Evolutionary conservation across 441 rosid genomes (phyloP).

Genomic region (Gossypium davidsonii): DNA sequence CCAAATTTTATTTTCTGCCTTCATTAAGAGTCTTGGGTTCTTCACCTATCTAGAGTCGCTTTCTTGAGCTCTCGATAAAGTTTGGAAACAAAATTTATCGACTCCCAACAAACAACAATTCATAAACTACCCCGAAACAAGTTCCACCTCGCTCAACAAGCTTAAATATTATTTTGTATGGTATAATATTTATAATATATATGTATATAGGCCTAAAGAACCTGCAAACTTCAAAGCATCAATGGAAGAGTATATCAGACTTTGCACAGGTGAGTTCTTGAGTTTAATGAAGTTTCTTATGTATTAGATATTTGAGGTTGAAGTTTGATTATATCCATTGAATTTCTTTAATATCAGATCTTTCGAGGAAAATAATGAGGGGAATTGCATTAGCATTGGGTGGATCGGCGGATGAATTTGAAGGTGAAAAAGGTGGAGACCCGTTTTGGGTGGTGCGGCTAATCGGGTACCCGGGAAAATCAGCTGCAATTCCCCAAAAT

Average conservation of each 20-base stretch:
- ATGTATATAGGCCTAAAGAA: conserved; percentile 44
- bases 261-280: conserved; percentile 53
- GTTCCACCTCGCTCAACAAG: neutral
- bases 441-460: conserved; percentile 80
- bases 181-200: neutral
- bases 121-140: too few species aligned
- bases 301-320: neutral
- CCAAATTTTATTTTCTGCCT: too few species aligned
- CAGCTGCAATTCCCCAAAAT: conserved; percentile 29
- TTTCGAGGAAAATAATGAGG: conserved; percentile 64
- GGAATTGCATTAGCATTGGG: conserved; percentile 64
- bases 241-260: conserved; percentile 59
- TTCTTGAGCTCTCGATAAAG: too few species aligned
- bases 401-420: conserved; percentile 60
- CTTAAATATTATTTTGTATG: conserved; percentile 8
- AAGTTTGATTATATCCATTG: neutral
- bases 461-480: conserved; percentile 61
- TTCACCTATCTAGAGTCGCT: too few species aligned
- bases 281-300: neutral
- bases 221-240: conserved; percentile 46
- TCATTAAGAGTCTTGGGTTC: too few species aligned
- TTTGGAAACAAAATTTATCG: too few species aligned
- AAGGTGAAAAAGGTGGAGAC: conserved; percentile 65
- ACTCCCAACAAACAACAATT: too few species aligned
- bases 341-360: conserved; percentile 28